Evolutionary conservation across 352 stramenopile genomes (phyloP), one percentile per base, ranked within the genome.

Genomic region (Ophiocytium majus): DNA sequence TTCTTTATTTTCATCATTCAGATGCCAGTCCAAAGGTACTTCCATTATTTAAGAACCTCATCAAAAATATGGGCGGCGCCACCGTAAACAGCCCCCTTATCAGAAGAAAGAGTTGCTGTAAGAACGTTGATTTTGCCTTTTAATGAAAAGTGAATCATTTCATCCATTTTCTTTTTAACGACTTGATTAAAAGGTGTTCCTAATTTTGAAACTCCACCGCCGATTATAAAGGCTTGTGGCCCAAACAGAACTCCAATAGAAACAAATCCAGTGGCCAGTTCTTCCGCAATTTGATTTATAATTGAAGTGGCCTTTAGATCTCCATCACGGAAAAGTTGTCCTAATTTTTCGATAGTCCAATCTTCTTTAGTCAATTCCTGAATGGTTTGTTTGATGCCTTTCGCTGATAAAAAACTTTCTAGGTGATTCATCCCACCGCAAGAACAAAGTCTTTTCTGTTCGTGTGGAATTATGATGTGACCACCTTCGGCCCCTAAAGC

Each of bases 351-450:
- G 28, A 71, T 71, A 23, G 57, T 71, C 57, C 57, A 71, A 23
- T 71, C 57, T 71, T 71, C 57, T 71, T 28, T 28, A 28, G 57
- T 71, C 19, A 71, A 28, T 71, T 71, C 57, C 23, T 71, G 57
- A 28, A 71, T 71, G 57, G 57, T 71, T 28, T 71, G 57, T 28
- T 71, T 71, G 28, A 71, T 71, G 23, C 57, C 57, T 28, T 71
- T 71, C 19, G 57, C 57, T 28, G 57, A 71, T 23, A 71, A 28
- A 71, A 71, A 71, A 71, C 57, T 71, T 71, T 71, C 57, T 28
- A 71, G 57, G 28, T 71, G 57, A 71, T 71, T 71, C 57, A 71
- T 71, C 57, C 57, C 57, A 23, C 57, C 57, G 28, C 57, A 71
- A 71, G 57, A 71, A 28, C 57, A 71, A 28, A 71, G 57, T 23